Base-by-base conservation (phyloP, 2,329 filamentous ascomycete genomes). In the Mycosphaerella sp. region DNA sequence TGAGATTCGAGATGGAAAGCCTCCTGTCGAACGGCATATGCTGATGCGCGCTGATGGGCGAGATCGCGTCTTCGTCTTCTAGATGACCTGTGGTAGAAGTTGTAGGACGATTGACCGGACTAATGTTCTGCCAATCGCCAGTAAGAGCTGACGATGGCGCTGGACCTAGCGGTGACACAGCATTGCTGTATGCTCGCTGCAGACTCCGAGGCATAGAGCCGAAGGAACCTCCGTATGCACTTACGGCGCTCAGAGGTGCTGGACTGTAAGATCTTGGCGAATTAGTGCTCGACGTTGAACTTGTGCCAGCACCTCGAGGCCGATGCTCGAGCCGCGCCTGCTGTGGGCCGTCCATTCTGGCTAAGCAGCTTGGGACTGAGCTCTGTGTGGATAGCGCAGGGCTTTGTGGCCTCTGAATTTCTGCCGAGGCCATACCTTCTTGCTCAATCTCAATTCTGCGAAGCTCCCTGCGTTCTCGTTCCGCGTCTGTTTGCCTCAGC, bases 181-280 rank as follows among this genome's bases (percentile, higher is more conserved):
- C 62, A 34, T 66, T 65, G 39, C 60, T 62, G 41, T 65, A 68
- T n/a, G 64, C 64, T 39, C 64, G 52, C 34, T 63, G 61, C 41
- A 67, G 44, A 37, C 57, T 54, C 13, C 64, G 52, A 9, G 66
- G 64, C 52, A 65, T 55, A 13, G 54, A 49, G 10, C 50, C 39
- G 30, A 54, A 49, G 4, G 58, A 55, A 8, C 30, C 30, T 34
- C 55, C 56, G 16, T 56, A 56, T 0, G 56, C 54, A 14, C 53
- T 54, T 14, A 35, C 43, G n/a, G 46, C 41, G 10, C 46, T 44
- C 2, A 48, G 30, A 35, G 53, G 50, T 9, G 17, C 46, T 37
- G 52, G 49, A 25, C 45, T 49, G 16, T 49, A 30, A 9, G 45
- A 41, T 27, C 45, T 32, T 12, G 51, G 35, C 25, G 21, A 43